Conservation (phyloP, 371 early-diverging fungal species). For the Mortierella sp. region DNA sequence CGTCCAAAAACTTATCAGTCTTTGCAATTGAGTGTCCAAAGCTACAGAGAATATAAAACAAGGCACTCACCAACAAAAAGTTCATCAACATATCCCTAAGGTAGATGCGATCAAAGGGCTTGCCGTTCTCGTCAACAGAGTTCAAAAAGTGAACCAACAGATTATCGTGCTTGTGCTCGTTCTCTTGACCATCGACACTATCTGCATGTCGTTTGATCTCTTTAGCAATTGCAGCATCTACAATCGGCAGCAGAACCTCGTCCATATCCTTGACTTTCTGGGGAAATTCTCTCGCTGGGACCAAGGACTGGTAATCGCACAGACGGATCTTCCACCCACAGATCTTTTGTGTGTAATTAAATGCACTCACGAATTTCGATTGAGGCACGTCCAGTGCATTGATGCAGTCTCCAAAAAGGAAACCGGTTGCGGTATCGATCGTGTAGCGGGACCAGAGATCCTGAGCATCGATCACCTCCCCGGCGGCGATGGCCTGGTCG, state of each 20-base stretch:
- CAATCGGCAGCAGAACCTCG: constrained; percentile 43
- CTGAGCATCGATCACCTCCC: constrained; percentile 39
- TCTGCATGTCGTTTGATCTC: constrained; percentile 25
- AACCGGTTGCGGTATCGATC: constrained; percentile 50
- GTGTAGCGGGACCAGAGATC: constrained; percentile 55
- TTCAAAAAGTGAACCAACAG: constrained; percentile 47
- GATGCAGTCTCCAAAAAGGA: constrained; percentile 50
- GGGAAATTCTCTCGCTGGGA: constrained; percentile 38
- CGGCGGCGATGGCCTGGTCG: constrained; percentile 34
- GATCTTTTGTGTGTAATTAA: constrained; percentile 52
- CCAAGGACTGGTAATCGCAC: constrained; percentile 47
- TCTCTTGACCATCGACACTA: constrained; percentile 11
- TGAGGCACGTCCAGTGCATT: constrained; percentile 50
- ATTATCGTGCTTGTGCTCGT: constrained; percentile 40
- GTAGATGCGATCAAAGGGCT: constrained; percentile 52
- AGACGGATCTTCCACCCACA: constrained; percentile 55
- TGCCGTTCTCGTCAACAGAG: constrained; percentile 52
- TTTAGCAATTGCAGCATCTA: constrained; percentile 43
- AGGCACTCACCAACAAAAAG: constrained; percentile 30
- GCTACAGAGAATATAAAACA: not conserved
- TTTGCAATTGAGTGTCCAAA: not conserved
- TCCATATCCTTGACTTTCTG: constrained; percentile 55
- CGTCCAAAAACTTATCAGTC: not conserved
- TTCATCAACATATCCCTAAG: constrained; percentile 56
- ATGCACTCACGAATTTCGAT: constrained; percentile 40